Evolutionary conservation across 1,284 basidiomycete genomes (phyloP).

Genomic region (Cutaneotrichosporon sp.): DNA sequence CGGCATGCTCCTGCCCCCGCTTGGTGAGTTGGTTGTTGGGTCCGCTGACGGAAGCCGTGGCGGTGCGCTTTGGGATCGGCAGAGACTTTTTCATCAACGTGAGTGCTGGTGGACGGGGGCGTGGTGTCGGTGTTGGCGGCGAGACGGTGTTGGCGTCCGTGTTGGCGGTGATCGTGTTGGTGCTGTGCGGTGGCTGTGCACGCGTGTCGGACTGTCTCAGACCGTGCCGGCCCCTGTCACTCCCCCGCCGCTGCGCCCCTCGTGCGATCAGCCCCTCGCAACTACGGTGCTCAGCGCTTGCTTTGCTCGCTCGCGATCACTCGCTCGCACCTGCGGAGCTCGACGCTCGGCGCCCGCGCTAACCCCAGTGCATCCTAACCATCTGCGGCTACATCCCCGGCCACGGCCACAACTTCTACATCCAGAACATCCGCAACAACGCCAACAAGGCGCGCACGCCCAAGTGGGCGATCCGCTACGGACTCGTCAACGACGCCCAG

Average conservation of each 20-base stretch:
- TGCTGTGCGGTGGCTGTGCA: neutral
- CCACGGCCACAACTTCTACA: constrained; percentile 70
- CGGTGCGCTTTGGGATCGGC: constrained; percentile 87
- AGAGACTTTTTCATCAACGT: constrained; percentile 91
- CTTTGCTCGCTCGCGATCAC: no score
- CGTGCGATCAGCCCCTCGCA: no score
- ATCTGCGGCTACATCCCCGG: constrained; percentile 70
- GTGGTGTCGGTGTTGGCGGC: neutral
- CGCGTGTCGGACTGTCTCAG: neutral
- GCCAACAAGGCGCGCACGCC: constrained; percentile 86
- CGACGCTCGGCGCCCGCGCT: neutral
- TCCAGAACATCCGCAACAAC: constrained; percentile 94
- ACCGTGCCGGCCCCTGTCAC: neutral
- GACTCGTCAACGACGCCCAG: constrained; percentile 75
- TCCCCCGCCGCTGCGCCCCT: no score
- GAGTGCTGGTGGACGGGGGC: neutral
- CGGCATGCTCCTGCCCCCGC: constrained; percentile 79
- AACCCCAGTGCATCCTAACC: constrained; percentile 62
- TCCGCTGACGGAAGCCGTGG: constrained; percentile 67
- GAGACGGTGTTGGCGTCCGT: neutral
- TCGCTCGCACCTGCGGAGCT: neutral
- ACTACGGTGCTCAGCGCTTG: no score
- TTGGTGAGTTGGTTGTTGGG: constrained; percentile 62
- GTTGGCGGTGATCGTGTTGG: neutral
- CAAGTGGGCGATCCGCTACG: constrained; percentile 83